These are phyloP conservation scores for Ceratobasidium sp. DNA, from an alignment of 1,284 basidiomycete genomes.

Conservation along the genomic window DNA sequence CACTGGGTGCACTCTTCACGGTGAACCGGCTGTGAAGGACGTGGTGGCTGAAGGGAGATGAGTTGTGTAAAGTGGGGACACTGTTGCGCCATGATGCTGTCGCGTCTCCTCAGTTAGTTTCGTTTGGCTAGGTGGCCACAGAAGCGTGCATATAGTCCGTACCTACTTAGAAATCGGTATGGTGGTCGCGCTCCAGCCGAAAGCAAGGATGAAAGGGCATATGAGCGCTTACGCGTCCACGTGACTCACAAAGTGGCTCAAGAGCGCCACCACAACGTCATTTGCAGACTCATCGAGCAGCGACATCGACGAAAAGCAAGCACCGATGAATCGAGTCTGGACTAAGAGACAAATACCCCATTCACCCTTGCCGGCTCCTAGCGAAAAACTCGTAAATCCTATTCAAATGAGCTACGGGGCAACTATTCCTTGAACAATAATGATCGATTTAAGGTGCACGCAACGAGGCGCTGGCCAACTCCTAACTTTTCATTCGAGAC, in stretches of 20 bases:
- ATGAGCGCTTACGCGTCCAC: slow-evolving; percentile 25
- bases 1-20: slow-evolving; percentile 95
- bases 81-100: slow-evolving; percentile 29
- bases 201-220: slow-evolving; percentile 18
- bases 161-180: slow-evolving; percentile 18
- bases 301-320: background rate
- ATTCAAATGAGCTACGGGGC: slow-evolving; percentile 11
- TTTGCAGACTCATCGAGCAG: background rate
- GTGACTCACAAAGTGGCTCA: background rate
- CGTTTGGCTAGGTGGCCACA: background rate
- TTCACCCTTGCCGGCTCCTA: background rate
- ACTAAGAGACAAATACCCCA: background rate
- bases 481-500: background rate
- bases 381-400: background rate
- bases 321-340: background rate
- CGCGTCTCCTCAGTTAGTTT: background rate
- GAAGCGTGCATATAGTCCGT: background rate
- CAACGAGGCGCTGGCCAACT: background rate
- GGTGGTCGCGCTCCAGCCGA: background rate
- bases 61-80: slow-evolving; percentile 47
- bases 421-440: background rate
- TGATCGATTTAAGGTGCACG: background rate
- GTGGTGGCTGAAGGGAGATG: slow-evolving; percentile 45
- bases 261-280: background rate
- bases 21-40: slow-evolving; percentile 69